A percentile compares a stretch with the other conserved stretches of the same genome.
Evolutionary conservation across 805 yeast species (phyloP).

Genomic region (Deakozyma indianensis): DNA sequence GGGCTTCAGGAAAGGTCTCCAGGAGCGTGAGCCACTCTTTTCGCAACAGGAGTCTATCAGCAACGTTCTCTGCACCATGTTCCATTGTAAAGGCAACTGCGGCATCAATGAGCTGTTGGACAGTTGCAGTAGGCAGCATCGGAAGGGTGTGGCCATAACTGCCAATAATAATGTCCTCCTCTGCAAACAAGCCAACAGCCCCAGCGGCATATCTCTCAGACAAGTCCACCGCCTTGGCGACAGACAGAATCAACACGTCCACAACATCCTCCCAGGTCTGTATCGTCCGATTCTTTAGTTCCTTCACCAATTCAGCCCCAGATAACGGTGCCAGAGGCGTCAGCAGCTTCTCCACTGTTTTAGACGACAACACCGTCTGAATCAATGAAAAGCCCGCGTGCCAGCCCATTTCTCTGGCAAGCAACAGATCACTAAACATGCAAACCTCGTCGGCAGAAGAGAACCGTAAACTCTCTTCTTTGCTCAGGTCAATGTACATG

Average conservation of each 20-base stretch:
- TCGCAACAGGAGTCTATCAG: slow-evolving; percentile 28
- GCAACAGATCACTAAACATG: slow-evolving; percentile 38
- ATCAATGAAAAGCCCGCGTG: slow-evolving; percentile 57
- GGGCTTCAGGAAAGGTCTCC: slow-evolving; percentile 8
- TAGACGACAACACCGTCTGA: slow-evolving; percentile 64
- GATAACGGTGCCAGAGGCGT: slow-evolving; percentile 13
- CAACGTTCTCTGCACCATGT: slow-evolving; percentile 52
- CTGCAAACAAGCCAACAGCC: slow-evolving; percentile 14
- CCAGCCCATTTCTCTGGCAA: slow-evolving; percentile 56
- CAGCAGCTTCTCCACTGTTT: slow-evolving; percentile 52
- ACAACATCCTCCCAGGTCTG: slow-evolving; percentile 11
- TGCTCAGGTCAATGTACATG: slow-evolving; percentile 28
- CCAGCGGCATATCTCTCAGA: slow-evolving; percentile 9
- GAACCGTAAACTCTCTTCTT: slow-evolving; percentile 29
- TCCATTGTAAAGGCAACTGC: background rate
- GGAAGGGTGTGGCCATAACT: slow-evolving; percentile 17
- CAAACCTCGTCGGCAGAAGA: slow-evolving; percentile 28
- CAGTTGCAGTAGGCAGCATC: slow-evolving; percentile 35
- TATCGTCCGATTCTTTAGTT: slow-evolving; percentile 2
- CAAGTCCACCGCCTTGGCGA: slow-evolving; percentile 13
- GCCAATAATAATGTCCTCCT: slow-evolving; percentile 19
- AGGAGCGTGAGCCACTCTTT: slow-evolving; percentile 14
- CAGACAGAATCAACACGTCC: slow-evolving; percentile 13
- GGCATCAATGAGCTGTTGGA: slow-evolving; percentile 28
- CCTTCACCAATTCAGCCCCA: slow-evolving; percentile 2